phyloP scores from a whole-genome alignment of 2,329 filamentous ascomycete genomes.

The Cercospora sp. region DNA sequence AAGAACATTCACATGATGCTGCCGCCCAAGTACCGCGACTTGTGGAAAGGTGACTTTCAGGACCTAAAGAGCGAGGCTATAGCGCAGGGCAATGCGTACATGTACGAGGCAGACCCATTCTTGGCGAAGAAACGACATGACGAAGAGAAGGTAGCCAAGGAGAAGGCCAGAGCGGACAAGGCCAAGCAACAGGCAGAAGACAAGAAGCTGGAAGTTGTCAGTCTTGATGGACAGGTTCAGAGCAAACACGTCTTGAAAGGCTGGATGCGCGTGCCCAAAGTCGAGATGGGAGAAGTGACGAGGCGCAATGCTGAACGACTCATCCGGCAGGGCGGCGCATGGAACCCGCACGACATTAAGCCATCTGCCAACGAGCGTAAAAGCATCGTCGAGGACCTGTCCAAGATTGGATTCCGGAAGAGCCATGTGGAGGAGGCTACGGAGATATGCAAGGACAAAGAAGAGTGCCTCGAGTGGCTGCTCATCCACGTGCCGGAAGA shows the following conservation, averaged over 20 bases:
- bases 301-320: conserved; percentile 76
- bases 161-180: conserved; percentile 76
- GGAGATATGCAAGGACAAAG: conserved; percentile 81
- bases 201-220: conserved; percentile 59
- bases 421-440: conserved; percentile 89
- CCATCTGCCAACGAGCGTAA: conserved; percentile 61
- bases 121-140: conserved; percentile 75
- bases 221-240: conserved; percentile 41
- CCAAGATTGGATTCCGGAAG: conserved; percentile 77
- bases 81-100: conserved; percentile 74
- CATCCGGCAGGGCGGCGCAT: conserved; percentile 74
- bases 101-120: conserved; percentile 96
- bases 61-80: conserved; percentile 78
- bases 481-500: conserved; percentile 96
- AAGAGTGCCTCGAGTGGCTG: conserved; percentile 93
- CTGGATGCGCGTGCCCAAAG: conserved; percentile 82
- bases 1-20: conserved; percentile 94
- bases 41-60: conserved; percentile 89
- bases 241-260: conserved; percentile 54
- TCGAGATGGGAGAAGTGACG: conserved; percentile 86
- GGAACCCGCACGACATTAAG: conserved; percentile 77
- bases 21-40: conserved; percentile 80
- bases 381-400: conserved; percentile 69
- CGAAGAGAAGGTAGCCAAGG: conserved; percentile 70
- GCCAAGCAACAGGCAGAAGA: conserved; percentile 55